phyloP scores from a whole-genome alignment of 768 basidiomycete species.

The Melanogaster broomeanus region DNA sequence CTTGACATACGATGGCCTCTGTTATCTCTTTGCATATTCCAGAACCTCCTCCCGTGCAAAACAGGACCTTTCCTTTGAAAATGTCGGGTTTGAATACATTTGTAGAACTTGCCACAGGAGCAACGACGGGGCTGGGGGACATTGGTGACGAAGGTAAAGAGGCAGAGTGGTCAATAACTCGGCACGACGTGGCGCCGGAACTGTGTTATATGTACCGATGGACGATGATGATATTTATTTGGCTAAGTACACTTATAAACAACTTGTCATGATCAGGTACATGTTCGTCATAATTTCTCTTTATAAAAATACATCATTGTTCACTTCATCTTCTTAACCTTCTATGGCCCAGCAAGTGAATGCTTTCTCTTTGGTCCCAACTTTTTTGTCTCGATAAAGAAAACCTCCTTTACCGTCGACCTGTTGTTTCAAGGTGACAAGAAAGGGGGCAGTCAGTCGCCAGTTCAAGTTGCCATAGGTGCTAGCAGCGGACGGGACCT shows the following conservation, averaged over 20 bases:
- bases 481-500: neutral
- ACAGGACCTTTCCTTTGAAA: slow-evolving; percentile 88
- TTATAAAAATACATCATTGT: too few relatives aligned
- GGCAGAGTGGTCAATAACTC: neutral
- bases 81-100: slow-evolving; percentile 75
- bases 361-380: too few relatives aligned
- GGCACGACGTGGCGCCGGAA: slow-evolving; percentile 5
- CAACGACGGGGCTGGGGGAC: slow-evolving; percentile 43
- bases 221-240: slow-evolving; percentile 1
- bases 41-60: slow-evolving; percentile 90
- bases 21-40: slow-evolving; percentile 94
- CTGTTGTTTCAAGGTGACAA: too few relatives aligned
- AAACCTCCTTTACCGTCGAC: too few relatives aligned
- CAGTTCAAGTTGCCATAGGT: neutral
- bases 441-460: too few relatives aligned
- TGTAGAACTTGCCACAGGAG: slow-evolving; percentile 53
- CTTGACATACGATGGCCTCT: slow-evolving; percentile 65
- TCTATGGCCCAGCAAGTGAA: too few relatives aligned
- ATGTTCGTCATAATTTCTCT: too few relatives aligned
- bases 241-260: too few relatives aligned
- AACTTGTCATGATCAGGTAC: too few relatives aligned
- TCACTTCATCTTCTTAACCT: too few relatives aligned
- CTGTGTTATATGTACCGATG: neutral
- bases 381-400: too few relatives aligned
- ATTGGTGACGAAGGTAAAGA: slow-evolving; percentile 16